Evolutionary conservation across 768 basidiomycete species (phyloP).

Genomic region (Russula olivacea): DNA sequence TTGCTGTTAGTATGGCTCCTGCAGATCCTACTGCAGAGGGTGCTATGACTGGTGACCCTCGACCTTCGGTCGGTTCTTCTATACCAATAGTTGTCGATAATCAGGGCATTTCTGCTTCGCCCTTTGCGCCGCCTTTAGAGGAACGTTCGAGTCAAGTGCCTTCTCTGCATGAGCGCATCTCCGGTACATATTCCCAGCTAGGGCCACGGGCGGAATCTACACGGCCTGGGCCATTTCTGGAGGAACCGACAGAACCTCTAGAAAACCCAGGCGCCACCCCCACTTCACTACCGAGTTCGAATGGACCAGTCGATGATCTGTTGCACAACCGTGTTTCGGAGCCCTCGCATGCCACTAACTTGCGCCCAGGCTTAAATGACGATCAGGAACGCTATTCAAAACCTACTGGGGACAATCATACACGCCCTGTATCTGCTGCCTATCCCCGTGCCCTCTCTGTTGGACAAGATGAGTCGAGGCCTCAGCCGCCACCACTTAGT

Average conservation of each 20-base stretch:
- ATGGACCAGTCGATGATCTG: conserved; percentile 10
- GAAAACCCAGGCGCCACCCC: conserved; percentile 26
- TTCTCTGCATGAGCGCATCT: conserved; percentile 14
- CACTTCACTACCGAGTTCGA: conserved; percentile 9
- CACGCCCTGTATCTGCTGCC: conserved; percentile 9
- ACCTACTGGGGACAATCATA: conserved; percentile 3
- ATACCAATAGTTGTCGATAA: not conserved
- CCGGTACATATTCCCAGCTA: conserved; percentile 10
- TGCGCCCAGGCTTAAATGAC: not conserved
- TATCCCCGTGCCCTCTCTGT: conserved; percentile 9
- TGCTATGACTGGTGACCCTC: not conserved
- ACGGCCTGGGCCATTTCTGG: conserved; percentile 22
- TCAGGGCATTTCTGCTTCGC: conserved; percentile 18
- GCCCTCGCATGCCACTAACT: conserved; percentile 1
- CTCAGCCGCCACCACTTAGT: conserved; percentile 9
- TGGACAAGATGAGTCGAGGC: conserved; percentile 10
- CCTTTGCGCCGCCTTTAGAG: conserved; percentile 20
- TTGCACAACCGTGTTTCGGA: conserved; percentile 8
- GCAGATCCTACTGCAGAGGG: not conserved
- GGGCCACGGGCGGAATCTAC: not conserved
- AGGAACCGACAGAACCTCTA: conserved; percentile 24
- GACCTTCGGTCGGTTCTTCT: not conserved
- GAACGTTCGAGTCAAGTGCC: conserved; percentile 26
- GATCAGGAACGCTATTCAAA: conserved; percentile 8
- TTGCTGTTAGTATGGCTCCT: conserved; percentile 6